phyloP scores from a whole-genome alignment of 2,329 filamentous ascomycete species.

The Alternaria tenuissima region DNA sequence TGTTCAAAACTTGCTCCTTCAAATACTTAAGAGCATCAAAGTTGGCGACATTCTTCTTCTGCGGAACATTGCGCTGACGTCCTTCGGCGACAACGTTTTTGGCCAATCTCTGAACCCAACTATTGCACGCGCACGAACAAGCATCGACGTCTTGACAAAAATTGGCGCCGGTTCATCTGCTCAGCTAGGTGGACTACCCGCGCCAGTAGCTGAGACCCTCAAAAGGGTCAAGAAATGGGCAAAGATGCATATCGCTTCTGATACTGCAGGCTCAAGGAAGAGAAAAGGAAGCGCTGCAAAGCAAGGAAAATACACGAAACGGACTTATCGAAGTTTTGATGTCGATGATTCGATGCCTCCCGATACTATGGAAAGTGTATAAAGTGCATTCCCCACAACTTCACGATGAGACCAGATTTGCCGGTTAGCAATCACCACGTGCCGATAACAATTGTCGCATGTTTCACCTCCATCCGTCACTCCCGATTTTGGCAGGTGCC shows the following conservation, averaged over 20 bases:
- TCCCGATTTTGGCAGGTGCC: constrained; percentile 12
- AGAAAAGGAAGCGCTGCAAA: constrained; percentile 24
- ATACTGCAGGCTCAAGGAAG: constrained; percentile 24
- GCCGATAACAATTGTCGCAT: neutral
- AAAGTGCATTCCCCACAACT: constrained; percentile 5
- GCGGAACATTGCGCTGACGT: constrained; percentile 78
- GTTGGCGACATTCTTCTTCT: constrained; percentile 80
- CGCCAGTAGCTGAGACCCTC: constrained; percentile 69
- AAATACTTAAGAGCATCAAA: constrained; percentile 60
- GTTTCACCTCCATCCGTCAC: neutral
- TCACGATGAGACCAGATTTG: neutral
- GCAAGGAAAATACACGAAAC: constrained; percentile 20
- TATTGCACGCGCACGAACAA: constrained; percentile 72
- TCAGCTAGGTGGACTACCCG: constrained; percentile 45
- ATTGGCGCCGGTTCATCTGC: constrained; percentile 61
- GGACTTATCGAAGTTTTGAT: constrained; percentile 11
- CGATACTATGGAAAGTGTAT: constrained; percentile 42
- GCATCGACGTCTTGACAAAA: constrained; percentile 71
- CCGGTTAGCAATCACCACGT: constrained; percentile 11
- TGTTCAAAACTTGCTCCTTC: constrained; percentile 48
- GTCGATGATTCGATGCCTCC: constrained; percentile 39
- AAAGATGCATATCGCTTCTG: constrained; percentile 68
- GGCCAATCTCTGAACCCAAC: constrained; percentile 80
- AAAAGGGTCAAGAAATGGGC: constrained; percentile 78
- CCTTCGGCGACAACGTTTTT: constrained; percentile 80